Conservation (phyloP, 371 early-diverging fungal species). For the Conidiobolus coronatus region DNA sequence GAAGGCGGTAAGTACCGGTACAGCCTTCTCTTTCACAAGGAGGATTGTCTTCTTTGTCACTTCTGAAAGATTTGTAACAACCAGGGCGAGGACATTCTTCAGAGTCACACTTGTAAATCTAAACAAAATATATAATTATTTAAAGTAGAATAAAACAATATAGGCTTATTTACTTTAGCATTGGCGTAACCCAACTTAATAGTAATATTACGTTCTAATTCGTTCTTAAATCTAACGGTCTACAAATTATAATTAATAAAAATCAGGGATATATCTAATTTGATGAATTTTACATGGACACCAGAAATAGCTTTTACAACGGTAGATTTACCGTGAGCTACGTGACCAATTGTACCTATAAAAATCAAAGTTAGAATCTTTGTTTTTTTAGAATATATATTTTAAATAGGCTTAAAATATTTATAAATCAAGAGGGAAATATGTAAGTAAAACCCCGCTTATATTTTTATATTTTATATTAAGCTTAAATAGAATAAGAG, state of each 20-base stretch:
- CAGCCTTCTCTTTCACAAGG: constrained; percentile 85
- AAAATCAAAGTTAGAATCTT: not conserved
- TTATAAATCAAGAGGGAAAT: not conserved
- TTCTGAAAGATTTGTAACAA: constrained; percentile 78
- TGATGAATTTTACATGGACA: constrained; percentile 40
- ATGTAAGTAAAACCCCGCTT: not conserved
- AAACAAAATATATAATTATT: not conserved
- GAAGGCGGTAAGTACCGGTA: constrained; percentile 26
- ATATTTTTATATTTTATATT: too few relatives aligned
- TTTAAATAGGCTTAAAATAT: not conserved
- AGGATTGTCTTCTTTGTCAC: constrained; percentile 67
- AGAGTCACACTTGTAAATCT: constrained; percentile 89
- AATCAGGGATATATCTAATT: not conserved
- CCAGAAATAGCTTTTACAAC: constrained; percentile 99
- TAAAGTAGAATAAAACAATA: not conserved
- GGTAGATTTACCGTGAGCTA: constrained; percentile 99
- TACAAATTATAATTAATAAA: constrained; percentile 6
- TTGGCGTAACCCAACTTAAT: constrained; percentile 99
- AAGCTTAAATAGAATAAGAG: not conserved
- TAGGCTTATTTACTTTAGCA: constrained; percentile 63
- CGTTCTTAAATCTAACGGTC: constrained; percentile 99
- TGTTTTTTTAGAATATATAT: not conserved
- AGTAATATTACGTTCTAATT: constrained; percentile 99
- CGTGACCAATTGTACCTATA: constrained; percentile 98
- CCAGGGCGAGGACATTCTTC: constrained; percentile 87